Conservation (phyloP, 148 eudicot genomes). For the Nepenthes mirabilis region DNA sequence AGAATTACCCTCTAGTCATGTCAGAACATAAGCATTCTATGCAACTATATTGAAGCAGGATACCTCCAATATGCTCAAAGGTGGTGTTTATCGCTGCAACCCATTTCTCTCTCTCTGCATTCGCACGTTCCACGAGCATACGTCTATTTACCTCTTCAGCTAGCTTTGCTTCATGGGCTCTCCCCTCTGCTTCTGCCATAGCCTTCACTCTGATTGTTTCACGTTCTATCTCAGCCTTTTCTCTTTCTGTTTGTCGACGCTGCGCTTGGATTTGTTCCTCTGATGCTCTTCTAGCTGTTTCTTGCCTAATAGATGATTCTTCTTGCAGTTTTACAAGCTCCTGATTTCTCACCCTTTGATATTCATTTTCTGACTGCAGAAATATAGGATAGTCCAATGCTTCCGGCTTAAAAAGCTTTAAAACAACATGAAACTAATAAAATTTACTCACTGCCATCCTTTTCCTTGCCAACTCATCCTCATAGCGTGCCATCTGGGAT, state of each 20-base stretch:
- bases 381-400: neutral
- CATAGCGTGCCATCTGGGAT: constrained; percentile 77
- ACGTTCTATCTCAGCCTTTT: constrained; percentile 89
- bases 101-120: constrained; percentile 92
- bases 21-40: neutral
- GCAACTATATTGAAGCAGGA: neutral
- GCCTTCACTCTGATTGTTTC: constrained; percentile 86
- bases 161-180: constrained; percentile 83
- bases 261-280: constrained; percentile 94
- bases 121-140: constrained; percentile 60
- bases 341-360: constrained; percentile 68
- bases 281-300: constrained; percentile 71
- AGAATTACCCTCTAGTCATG: too few relatives aligned
- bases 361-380: constrained; percentile 69
- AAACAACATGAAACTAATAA: neutral
- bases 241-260: constrained; percentile 85
- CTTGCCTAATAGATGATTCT: constrained; percentile 66
- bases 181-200: constrained; percentile 88
- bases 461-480: constrained; percentile 80
- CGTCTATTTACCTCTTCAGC: constrained; percentile 84
- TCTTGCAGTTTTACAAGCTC: constrained; percentile 89
- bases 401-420: neutral
- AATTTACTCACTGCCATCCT: constrained; percentile 53
- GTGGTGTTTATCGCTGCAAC: constrained; percentile 90
- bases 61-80: constrained; percentile 97